A percentile compares a stretch with the other conserved stretches of the same genome.
Evolutionary conservation across 2,329 filamentous ascomycete species (phyloP).

Genomic region (Hymenoscyphus scutula): DNA sequence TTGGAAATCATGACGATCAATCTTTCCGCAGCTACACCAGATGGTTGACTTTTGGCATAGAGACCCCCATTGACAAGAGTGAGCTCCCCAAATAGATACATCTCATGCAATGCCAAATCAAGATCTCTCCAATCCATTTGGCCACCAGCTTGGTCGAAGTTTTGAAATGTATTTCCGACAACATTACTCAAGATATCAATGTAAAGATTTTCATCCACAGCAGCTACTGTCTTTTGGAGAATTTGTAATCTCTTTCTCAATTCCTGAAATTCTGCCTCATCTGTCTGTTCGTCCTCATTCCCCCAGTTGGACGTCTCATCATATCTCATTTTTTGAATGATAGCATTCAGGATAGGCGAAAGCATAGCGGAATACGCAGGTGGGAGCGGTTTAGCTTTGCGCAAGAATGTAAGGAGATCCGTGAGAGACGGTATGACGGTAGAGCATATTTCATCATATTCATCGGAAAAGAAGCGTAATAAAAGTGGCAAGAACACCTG

Average conservation of each 20-base stretch:
- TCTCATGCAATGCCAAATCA: conserved; percentile 89
- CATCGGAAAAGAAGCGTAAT: conserved; percentile 92
- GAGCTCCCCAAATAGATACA: conserved; percentile 93
- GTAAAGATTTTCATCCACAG: conserved; percentile 83
- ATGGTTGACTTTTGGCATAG: conserved; percentile 81
- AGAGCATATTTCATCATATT: conserved; percentile 97
- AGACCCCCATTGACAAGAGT: conserved; percentile 85
- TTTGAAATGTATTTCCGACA: conserved; percentile 83
- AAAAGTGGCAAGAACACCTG: conserved; percentile 83
- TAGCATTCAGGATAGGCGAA: conserved; percentile 82
- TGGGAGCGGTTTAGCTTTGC: conserved; percentile 74
- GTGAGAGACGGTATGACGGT: conserved; percentile 91
- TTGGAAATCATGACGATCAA: conserved; percentile 90
- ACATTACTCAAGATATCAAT: conserved; percentile 84
- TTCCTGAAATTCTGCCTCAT: conserved; percentile 96
- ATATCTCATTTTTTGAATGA: conserved; percentile 95
- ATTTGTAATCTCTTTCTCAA: conserved; percentile 85
- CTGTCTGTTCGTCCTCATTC: conserved; percentile 88
- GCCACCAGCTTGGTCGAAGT: conserved; percentile 68
- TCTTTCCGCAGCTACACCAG: conserved; percentile 73
- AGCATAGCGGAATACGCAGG: conserved; percentile 78
- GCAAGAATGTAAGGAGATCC: conserved; percentile 86
- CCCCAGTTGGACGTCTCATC: conserved; percentile 95
- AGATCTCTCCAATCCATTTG: conserved; percentile 92
- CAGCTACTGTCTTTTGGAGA: conserved; percentile 87